Evolutionary conservation across 75 land plant genomes (phyloP), one percentile per base, ranked within the genome.

Genomic region (Pinus albicaulis): DNA sequence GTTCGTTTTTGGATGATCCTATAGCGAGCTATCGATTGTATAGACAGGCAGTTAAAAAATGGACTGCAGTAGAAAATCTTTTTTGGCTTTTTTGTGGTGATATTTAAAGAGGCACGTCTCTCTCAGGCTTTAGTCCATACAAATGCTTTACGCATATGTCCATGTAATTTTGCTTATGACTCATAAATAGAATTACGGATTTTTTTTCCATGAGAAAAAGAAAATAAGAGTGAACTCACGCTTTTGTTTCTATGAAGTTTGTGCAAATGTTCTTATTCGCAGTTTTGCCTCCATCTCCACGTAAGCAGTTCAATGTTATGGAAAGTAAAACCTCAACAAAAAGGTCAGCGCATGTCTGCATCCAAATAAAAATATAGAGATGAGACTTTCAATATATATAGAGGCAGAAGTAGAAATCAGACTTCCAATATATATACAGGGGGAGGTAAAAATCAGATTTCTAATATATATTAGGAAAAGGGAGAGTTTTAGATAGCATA

Each of bases 271-370:
- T 93, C 10, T 73, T 16, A 13, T 20, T 56, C 2, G 14, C 7
- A 59, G n/a, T 77, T 44, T 73, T 76, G 44, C 56, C 80, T 26
- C 76, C 84, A 17, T 72, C 57, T 15, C 80, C 74, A 78, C 96
- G 82, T 76, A 98, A 78, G 38, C 66, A 77, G 73, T 95, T 98
- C 19, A 98, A 82, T 36, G 99, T 91, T 56, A 79, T 76, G 19
- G 89, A 88, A 56, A 98, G 88, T 62, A 89, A 65, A 11, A 85
- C 94, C 73, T 98, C 99, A 57, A 87, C 94, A 25, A 89, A 86
- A 71, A 98, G 76, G 65, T 98, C 98, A 28, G 73, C 85, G 66
- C 91, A 89, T 84, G 84, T 98, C 99, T 98, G 92, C 75, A 81
- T 57, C 17, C 66, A 78, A 69, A 60, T 56, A 59, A 83, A 53